Evolutionary conservation across 257 asterid genomes (phyloP).

Genomic region (Buddleja alternifolia): DNA sequence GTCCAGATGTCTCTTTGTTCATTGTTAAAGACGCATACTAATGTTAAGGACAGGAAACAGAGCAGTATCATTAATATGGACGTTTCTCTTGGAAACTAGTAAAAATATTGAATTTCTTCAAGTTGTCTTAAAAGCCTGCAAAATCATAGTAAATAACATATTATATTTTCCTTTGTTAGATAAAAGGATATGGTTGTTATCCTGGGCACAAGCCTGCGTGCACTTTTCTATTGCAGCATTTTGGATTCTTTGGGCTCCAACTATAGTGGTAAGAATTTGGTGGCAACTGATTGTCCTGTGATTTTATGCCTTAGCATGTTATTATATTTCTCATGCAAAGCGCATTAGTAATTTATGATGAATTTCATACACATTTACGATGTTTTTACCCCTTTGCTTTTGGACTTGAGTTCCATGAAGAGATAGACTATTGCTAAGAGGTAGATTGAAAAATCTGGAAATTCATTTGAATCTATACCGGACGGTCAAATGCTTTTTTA

Average conservation of each 20-base stretch:
- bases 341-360: conserved; percentile 10
- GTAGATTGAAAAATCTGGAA: conserved; percentile 1
- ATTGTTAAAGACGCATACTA: background rate
- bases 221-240: conserved; percentile 71
- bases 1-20: background rate
- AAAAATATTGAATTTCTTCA: background rate
- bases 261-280: conserved; percentile 57
- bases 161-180: conserved; percentile 46
- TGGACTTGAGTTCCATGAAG: conserved; percentile 14
- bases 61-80: conserved; percentile 11
- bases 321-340: conserved; percentile 7
- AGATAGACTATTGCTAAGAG: background rate
- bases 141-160: conserved; percentile 11
- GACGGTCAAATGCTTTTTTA: background rate
- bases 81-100: background rate
- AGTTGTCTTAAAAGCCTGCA: background rate
- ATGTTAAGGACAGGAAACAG: background rate
- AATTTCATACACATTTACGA: background rate
- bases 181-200: conserved; percentile 79
- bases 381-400: conserved; percentile 2
- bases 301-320: conserved; percentile 5
- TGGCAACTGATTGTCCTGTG: background rate
- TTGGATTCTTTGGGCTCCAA: conserved; percentile 96
- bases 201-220: conserved; percentile 70
- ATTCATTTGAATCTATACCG: background rate